Evolutionary conservation across 441 rosid genomes (phyloP).

Genomic region (Gossypium trilobum): DNA sequence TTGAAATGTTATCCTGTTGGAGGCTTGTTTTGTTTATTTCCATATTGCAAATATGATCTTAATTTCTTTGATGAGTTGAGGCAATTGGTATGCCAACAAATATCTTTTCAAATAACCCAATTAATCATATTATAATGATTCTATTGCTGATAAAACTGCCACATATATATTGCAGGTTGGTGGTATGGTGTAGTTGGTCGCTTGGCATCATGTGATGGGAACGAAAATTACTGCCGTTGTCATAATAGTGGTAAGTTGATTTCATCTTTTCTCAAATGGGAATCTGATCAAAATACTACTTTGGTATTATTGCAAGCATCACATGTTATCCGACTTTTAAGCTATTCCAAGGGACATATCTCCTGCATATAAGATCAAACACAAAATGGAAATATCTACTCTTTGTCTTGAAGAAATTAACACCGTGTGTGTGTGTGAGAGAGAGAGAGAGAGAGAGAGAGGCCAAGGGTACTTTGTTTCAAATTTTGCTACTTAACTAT

Average conservation of each 20-base stretch:
- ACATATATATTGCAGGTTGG: constrained; percentile 56
- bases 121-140: not conserved
- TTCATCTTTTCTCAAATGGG: not conserved
- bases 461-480: too few species aligned
- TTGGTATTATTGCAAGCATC: not conserved
- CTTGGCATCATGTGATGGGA: constrained; percentile 74
- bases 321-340: not conserved
- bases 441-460: not conserved
- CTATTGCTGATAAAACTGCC: not conserved
- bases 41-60: too few species aligned
- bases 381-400: not conserved
- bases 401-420: not conserved
- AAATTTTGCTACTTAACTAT: too few species aligned
- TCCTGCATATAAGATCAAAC: not conserved
- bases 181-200: constrained; percentile 94
- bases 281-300: constrained; percentile 4
- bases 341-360: not conserved
- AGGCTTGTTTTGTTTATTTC: too few species aligned
- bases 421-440: not conserved
- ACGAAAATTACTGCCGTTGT: constrained; percentile 54
- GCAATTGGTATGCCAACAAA: too few species aligned
- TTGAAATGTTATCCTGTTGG: not conserved
- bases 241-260: constrained; percentile 49
- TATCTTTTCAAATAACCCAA: too few species aligned
- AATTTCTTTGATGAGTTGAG: too few species aligned